A percentile compares a stretch with the other conserved stretches of the same genome.
These are phyloP conservation scores for Talaromyces pinophilus DNA, from an alignment of 2,329 filamentous ascomycete genomes.

Conservation along the genomic window DNA sequence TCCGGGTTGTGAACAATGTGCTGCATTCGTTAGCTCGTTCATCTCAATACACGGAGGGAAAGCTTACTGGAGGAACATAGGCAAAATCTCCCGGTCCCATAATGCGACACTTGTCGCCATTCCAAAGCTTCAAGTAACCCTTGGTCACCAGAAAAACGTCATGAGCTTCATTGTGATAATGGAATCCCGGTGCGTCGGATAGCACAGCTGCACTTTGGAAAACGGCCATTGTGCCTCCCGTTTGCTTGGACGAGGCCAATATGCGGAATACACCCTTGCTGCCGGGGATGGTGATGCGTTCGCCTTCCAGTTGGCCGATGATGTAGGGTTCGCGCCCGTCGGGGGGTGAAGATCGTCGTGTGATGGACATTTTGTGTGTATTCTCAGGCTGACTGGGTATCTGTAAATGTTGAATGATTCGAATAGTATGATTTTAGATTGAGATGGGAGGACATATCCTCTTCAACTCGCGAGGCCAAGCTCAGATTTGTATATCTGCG, in stretches of 20 bases:
- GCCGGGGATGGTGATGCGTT: constrained; percentile 55
- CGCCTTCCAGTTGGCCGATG: constrained; percentile 53
- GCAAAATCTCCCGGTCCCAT: constrained; percentile 1
- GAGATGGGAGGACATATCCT: not conserved
- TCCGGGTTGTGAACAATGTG: constrained; percentile 57
- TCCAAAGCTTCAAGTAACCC: constrained; percentile 59
- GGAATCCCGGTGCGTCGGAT: constrained; percentile 47
- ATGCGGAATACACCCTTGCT: constrained; percentile 56
- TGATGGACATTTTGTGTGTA: constrained; percentile 17
- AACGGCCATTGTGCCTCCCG: constrained; percentile 53
- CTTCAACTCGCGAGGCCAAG: constrained; percentile 1
- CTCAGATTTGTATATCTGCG: constrained; percentile 3
- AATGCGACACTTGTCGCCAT: constrained; percentile 52
- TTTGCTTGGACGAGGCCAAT: constrained; percentile 55
- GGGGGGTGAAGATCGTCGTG: constrained; percentile 39
- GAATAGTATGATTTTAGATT: not conserved
- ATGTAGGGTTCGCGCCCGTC: constrained; percentile 46
- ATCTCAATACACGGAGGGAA: not conserved
- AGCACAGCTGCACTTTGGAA: constrained; percentile 52
- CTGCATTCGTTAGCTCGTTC: constrained; percentile 40
- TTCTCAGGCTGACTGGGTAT: not conserved
- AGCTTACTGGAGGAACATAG: not conserved
- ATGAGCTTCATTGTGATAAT: constrained; percentile 59
- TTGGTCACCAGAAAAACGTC: constrained; percentile 60
- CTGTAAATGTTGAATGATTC: not conserved